Evolutionary conservation across 1,284 basidiomycete genomes (phyloP), one percentile per base, ranked within the genome.

Genomic region (Naganishia cerealis): DNA sequence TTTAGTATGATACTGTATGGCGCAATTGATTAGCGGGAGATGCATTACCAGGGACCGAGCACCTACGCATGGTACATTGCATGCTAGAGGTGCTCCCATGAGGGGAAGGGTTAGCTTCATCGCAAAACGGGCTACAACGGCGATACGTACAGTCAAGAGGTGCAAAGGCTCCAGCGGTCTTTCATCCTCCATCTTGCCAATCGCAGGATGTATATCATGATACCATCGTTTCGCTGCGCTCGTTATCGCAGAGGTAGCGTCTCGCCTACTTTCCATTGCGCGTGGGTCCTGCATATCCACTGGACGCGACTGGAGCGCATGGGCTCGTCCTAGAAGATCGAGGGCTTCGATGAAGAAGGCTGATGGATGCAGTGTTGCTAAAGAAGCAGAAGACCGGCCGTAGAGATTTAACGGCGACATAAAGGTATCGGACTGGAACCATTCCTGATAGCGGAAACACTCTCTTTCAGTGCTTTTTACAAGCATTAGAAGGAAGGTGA

Each of bases 271-370:
- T 42, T 79, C 77, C 57, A 79, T 71, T 16, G 75, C 78, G n/a
- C 76, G 70, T 7, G 71, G 43, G 69, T 80, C 78, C 36, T 74
- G 72, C 5, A 76, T 70, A 46, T 79, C 78, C 10, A 81, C 73
- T n/a, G 73, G 70, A 40, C 75, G 73, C 6, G 73, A 70, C 40
- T 79, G 79, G 1, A 81, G 71, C 2, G 77, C 76, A 67, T 81
- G 79, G 1, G 76, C 71, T 39, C 79, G 72, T 13, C 80, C 80
- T 3, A 79, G 71, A 1, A 80, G 72, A 66, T 81, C 80, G 12
- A 79, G 72, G 9, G 77, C 77, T 70, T 80, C 79, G 36, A 80
- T 76, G 43, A 81, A 75, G 67, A 76, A 79, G 0, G 78, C 75
- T 61, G 80, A 73, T 0, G 80, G 79, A 29, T 75, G 75, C 16